phyloP scores from a whole-genome alignment of 768 basidiomycete genomes.

The Amyloporia xantha region DNA sequence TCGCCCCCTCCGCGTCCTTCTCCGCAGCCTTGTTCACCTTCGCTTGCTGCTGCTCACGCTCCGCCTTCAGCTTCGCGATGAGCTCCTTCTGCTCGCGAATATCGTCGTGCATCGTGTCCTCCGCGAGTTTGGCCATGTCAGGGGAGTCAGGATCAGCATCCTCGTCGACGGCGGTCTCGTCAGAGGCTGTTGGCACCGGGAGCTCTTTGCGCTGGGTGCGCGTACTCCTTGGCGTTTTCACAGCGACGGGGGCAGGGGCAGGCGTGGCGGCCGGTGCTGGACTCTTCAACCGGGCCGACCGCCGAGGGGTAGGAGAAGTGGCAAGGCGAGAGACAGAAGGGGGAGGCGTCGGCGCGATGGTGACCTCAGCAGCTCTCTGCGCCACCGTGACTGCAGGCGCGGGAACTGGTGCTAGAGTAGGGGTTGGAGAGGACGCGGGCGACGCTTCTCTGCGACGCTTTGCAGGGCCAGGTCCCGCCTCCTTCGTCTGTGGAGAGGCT shows the following conservation, averaged over 20 bases:
- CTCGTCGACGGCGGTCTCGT: slow-evolving; percentile 62
- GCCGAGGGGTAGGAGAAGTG: slow-evolving; percentile 28
- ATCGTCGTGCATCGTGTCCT: slow-evolving; percentile 60
- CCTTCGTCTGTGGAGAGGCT: slow-evolving; percentile 31
- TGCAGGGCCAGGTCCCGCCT: slow-evolving; percentile 35
- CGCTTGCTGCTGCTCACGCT: slow-evolving; percentile 38
- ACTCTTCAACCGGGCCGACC: slow-evolving; percentile 37
- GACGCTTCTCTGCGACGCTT: slow-evolving; percentile 67
- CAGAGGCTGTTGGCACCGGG: slow-evolving; percentile 47
- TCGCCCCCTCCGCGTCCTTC: slow-evolving; percentile 13
- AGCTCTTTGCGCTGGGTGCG: slow-evolving; percentile 30
- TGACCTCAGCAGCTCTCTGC: slow-evolving; percentile 6
- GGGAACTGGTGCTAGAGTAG: slow-evolving; percentile 11
- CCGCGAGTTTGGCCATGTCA: slow-evolving; percentile 43
- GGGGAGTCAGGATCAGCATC: slow-evolving; percentile 37
- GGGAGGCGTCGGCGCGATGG: slow-evolving; percentile 22
- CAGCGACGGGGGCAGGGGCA: slow-evolving; percentile 31
- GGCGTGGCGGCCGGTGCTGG: slow-evolving; percentile 31
- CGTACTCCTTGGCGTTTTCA: slow-evolving; percentile 28
- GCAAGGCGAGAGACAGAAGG: slow-evolving; percentile 12
- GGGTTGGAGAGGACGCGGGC: slow-evolving; percentile 17
- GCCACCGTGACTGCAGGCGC: slow-evolving; percentile 22
- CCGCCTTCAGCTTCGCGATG: slow-evolving; percentile 64
- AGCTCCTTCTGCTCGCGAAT: slow-evolving; percentile 73
- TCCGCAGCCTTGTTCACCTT: slow-evolving; percentile 16